Evolutionary conservation across 208 protist species (phyloP).

Genomic region (Crithidia acanthocephali): DNA sequence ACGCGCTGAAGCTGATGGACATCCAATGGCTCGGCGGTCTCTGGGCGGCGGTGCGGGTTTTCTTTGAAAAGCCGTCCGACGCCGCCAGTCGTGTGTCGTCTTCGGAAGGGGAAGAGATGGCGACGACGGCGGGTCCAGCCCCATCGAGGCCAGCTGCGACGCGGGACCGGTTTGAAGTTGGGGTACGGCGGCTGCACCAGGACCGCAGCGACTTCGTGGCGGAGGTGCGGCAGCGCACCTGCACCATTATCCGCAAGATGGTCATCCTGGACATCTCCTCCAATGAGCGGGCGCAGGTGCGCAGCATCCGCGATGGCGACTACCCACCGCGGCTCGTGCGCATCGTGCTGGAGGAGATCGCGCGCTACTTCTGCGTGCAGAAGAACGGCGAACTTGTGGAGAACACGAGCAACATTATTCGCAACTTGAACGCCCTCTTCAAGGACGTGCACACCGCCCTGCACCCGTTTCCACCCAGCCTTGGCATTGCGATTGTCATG

Average conservation of each 20-base stretch:
- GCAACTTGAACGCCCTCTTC: slow-evolving; percentile 81
- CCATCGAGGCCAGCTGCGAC: not conserved
- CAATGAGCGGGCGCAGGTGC: slow-evolving; percentile 66
- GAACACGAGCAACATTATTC: slow-evolving; percentile 70
- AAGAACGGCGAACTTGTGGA: slow-evolving; percentile 38
- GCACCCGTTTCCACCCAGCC: slow-evolving; percentile 54
- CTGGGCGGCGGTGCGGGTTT: slow-evolving; percentile 60
- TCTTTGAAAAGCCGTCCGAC: slow-evolving; percentile 38
- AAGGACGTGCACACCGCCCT: slow-evolving; percentile 60
- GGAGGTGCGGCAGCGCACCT: slow-evolving; percentile 51
- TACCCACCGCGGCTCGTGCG: slow-evolving; percentile 52
- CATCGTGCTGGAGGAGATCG: slow-evolving; percentile 79
- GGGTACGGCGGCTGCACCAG: slow-evolving; percentile 24
- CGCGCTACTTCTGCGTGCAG: slow-evolving; percentile 60
- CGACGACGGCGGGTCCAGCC: not conserved
- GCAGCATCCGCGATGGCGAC: slow-evolving; percentile 42
- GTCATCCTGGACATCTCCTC: slow-evolving; percentile 72
- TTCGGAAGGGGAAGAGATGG: not conserved
- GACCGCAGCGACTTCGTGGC: slow-evolving; percentile 39
- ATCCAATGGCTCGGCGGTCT: slow-evolving; percentile 85
- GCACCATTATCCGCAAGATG: slow-evolving; percentile 72
- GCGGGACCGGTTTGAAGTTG: slow-evolving; percentile 12
- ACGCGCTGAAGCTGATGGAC: slow-evolving; percentile 63
- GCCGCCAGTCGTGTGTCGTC: not conserved
- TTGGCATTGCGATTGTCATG: slow-evolving; percentile 78